phyloP scores from a whole-genome alignment of 2,329 filamentous ascomycete genomes.

The Trichoderma arundinaceum region DNA sequence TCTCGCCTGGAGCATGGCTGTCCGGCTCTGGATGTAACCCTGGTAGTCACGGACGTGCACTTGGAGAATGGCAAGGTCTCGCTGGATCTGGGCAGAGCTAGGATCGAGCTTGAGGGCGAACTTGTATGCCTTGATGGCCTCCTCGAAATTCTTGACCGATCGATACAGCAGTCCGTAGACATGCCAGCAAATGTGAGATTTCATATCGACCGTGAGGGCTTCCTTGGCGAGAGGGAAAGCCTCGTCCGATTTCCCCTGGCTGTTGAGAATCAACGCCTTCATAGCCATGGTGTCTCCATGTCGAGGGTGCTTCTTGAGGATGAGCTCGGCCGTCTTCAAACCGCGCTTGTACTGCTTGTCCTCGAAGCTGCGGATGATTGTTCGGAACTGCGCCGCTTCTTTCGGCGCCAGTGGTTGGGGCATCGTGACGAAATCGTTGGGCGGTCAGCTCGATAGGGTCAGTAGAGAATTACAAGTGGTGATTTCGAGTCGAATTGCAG shows the following conservation, averaged over 20 bases:
- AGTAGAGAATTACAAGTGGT: background rate
- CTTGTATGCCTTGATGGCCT: slow-evolving; percentile 98
- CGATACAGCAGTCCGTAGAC: slow-evolving; percentile 95
- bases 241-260: slow-evolving; percentile 88
- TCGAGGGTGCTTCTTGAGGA: slow-evolving; percentile 90
- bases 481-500: background rate
- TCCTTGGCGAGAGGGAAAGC: slow-evolving; percentile 92
- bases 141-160: slow-evolving; percentile 95
- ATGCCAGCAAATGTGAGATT: slow-evolving; percentile 99
- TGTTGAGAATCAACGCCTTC: slow-evolving; percentile 97
- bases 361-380: slow-evolving; percentile 95
- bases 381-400: slow-evolving; percentile 91
- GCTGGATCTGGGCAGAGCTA: slow-evolving; percentile 91
- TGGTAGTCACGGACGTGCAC: slow-evolving; percentile 95
- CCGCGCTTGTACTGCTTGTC: slow-evolving; percentile 97
- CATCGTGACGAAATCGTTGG: slow-evolving; percentile 54
- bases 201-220: slow-evolving; percentile 95
- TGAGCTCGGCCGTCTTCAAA: slow-evolving; percentile 94
- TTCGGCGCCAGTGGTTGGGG: slow-evolving; percentile 80
- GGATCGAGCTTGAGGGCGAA: slow-evolving; percentile 92
- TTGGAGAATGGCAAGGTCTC: slow-evolving; percentile 90
- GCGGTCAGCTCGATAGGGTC: background rate
- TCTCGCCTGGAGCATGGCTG: slow-evolving; percentile 82
- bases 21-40: slow-evolving; percentile 89
- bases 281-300: slow-evolving; percentile 99